Conservation (phyloP, 2,329 filamentous ascomycete genomes). For the Stemphylium vesicarium region DNA sequence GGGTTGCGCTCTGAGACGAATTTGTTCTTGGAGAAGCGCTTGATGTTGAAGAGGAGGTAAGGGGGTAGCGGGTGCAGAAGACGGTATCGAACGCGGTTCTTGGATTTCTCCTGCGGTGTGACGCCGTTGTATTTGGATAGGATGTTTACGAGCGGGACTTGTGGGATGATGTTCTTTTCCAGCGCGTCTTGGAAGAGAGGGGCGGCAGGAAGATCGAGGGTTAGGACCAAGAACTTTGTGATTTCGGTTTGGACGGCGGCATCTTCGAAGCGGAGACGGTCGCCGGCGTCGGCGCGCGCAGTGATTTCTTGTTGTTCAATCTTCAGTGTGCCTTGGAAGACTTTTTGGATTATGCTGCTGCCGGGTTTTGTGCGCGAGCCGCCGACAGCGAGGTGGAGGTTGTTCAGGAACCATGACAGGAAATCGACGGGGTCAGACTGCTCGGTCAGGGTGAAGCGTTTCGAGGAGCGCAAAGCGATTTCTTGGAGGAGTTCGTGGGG, state of each 20-base stretch:
- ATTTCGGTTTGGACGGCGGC: slow-evolving; percentile 80
- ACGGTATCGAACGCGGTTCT: slow-evolving; percentile 86
- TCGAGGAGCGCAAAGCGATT: slow-evolving; percentile 85
- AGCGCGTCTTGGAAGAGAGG: slow-evolving; percentile 96
- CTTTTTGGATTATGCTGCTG: slow-evolving; percentile 84
- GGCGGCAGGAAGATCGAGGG: slow-evolving; percentile 87
- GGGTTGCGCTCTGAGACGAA: slow-evolving; percentile 96
- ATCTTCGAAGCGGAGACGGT: slow-evolving; percentile 91
- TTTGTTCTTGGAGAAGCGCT: slow-evolving; percentile 95
- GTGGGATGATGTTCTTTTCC: slow-evolving; percentile 94
- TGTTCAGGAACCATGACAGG: slow-evolving; percentile 96
- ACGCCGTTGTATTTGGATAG: slow-evolving; percentile 92
- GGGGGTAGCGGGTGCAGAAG: slow-evolving; percentile 89
- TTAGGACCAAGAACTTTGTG: slow-evolving; percentile 87
- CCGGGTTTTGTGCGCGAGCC: slow-evolving; percentile 86
- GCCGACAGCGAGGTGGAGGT: slow-evolving; percentile 88
- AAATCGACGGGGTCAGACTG: slow-evolving; percentile 98
- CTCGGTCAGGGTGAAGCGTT: slow-evolving; percentile 86
- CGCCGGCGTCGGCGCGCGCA: slow-evolving; percentile 83
- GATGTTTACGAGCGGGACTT: slow-evolving; percentile 76
- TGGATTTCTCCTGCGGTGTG: slow-evolving; percentile 84
- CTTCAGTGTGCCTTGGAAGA: slow-evolving; percentile 91
- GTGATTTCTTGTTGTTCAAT: slow-evolving; percentile 95
- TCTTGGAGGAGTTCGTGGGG: slow-evolving; percentile 97
- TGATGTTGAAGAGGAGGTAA: slow-evolving; percentile 92